phyloP scores from a whole-genome alignment of 1,284 basidiomycete species.

The Malassezia dermatis region DNA sequence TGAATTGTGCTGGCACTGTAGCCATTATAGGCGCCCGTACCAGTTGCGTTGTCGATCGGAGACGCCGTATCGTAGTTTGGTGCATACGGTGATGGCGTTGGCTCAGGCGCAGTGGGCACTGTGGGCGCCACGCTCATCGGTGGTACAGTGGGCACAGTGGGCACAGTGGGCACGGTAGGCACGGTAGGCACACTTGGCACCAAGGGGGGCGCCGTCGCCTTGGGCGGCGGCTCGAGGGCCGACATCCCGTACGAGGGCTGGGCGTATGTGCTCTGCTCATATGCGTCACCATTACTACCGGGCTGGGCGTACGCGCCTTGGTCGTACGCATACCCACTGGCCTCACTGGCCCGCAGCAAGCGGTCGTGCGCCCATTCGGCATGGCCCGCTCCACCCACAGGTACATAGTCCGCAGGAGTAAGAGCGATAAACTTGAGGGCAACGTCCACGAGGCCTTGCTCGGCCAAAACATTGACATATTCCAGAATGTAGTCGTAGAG shows the following conservation, averaged over 20 bases:
- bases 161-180: slow-evolving; percentile 19
- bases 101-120: slow-evolving; percentile 17
- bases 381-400: slow-evolving; percentile 12
- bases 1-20: slow-evolving; percentile 46
- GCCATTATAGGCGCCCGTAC: slow-evolving; percentile 21
- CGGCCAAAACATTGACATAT: slow-evolving; percentile 82
- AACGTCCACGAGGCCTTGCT: slow-evolving; percentile 75
- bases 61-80: slow-evolving; percentile 10
- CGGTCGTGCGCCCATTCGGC: slow-evolving; percentile 19
- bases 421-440: slow-evolving; percentile 70
- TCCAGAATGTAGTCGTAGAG: slow-evolving; percentile 91
- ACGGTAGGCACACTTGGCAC: slow-evolving; percentile 20
- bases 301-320: slow-evolving; percentile 14
- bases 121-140: slow-evolving; percentile 7
- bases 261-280: not conserved
- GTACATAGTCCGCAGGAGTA: slow-evolving; percentile 67
- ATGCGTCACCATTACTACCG: not conserved
- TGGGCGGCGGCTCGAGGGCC: slow-evolving; percentile 8
- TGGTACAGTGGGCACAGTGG: slow-evolving; percentile 19
- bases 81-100: slow-evolving; percentile 5
- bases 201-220: slow-evolving; percentile 16
- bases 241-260: slow-evolving; percentile 11
- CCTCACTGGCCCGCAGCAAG: slow-evolving; percentile 13
- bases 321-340: not conserved
- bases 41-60: slow-evolving; percentile 14